These are phyloP conservation scores for Cladosporium sp. DNA, from an alignment of 2,329 filamentous ascomycete species.

Conservation along the genomic window DNA sequence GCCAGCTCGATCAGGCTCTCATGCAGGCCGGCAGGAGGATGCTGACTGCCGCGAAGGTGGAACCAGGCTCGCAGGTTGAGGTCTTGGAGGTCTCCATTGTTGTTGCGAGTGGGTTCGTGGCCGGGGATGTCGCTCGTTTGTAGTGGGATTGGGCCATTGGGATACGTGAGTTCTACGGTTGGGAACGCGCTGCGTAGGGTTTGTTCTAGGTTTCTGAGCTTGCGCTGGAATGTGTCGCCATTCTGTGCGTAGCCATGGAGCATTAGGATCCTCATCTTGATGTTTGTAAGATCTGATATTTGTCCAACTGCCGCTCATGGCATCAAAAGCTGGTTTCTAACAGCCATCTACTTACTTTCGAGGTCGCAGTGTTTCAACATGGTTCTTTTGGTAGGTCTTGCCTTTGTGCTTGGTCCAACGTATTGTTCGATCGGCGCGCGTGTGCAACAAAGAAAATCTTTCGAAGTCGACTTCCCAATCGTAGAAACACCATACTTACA, in stretches of 20 bases:
- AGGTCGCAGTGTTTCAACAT: too few relatives aligned
- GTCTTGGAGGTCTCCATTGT: neutral
- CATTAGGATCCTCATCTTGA: constrained; percentile 5
- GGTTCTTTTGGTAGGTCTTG: too few relatives aligned
- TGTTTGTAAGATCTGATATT: too few relatives aligned
- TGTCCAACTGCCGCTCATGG: too few relatives aligned
- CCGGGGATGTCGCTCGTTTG: constrained; percentile 41
- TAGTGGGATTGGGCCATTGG: constrained; percentile 40
- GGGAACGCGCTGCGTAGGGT: constrained; percentile 68
- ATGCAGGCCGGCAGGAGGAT: constrained; percentile 47
- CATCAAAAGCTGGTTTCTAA: too few relatives aligned
- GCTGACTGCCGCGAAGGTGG: neutral
- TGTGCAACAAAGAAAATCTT: too few relatives aligned
- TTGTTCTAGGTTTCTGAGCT: constrained; percentile 83
- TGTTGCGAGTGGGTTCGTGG: neutral
- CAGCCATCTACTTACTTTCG: too few relatives aligned
- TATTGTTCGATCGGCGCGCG: too few relatives aligned
- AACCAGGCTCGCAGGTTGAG: constrained; percentile 9
- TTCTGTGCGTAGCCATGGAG: constrained; percentile 78
- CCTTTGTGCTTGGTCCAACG: too few relatives aligned
- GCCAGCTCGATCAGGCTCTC: constrained; percentile 61
- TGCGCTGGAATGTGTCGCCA: constrained; percentile 74
- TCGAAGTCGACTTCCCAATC: too few relatives aligned
- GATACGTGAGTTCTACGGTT: constrained; percentile 37
- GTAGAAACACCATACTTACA: too few relatives aligned